These are phyloP conservation scores for Colletotrichum limetticola DNA, from an alignment of 2,329 filamentous ascomycete genomes.

Conservation along the genomic window DNA sequence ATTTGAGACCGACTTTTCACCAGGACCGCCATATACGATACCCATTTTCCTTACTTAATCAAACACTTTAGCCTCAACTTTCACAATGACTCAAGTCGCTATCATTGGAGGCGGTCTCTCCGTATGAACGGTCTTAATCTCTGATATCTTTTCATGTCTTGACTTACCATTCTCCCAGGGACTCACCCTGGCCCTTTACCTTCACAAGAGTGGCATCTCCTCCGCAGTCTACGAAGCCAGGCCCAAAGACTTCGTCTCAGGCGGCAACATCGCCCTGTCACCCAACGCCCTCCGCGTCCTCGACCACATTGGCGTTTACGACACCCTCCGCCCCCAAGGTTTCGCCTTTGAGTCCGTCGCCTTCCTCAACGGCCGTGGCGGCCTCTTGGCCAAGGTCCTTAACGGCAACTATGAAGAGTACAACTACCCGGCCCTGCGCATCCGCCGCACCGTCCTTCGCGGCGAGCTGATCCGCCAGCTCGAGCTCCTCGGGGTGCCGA, in stretches of 20 bases:
- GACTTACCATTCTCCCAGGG: conserved; percentile 43
- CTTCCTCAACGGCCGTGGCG: conserved; percentile 50
- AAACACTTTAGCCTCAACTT: background rate
- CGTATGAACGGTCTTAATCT: background rate
- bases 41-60: background rate
- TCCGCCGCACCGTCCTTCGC: conserved; percentile 64
- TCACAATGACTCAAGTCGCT: background rate
- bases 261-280: conserved; percentile 68
- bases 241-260: conserved; percentile 54
- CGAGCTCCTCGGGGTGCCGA: conserved; percentile 49
- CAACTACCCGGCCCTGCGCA: conserved; percentile 62
- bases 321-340: conserved; percentile 53
- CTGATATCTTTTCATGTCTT: background rate
- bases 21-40: background rate
- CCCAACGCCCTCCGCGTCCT: conserved; percentile 67
- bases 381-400: conserved; percentile 52
- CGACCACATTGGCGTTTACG: conserved; percentile 59
- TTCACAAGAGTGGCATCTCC: conserved; percentile 61
- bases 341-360: conserved; percentile 61
- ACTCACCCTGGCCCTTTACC: conserved; percentile 63
- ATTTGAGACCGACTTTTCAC: background rate
- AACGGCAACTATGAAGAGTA: conserved; percentile 59
- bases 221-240: conserved; percentile 63
- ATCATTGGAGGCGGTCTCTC: background rate
- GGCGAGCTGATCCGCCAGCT: conserved; percentile 55